Evolutionary conservation across 2,329 filamentous ascomycete species (phyloP).

Genomic region (Cryphonectria carpinicola): DNA sequence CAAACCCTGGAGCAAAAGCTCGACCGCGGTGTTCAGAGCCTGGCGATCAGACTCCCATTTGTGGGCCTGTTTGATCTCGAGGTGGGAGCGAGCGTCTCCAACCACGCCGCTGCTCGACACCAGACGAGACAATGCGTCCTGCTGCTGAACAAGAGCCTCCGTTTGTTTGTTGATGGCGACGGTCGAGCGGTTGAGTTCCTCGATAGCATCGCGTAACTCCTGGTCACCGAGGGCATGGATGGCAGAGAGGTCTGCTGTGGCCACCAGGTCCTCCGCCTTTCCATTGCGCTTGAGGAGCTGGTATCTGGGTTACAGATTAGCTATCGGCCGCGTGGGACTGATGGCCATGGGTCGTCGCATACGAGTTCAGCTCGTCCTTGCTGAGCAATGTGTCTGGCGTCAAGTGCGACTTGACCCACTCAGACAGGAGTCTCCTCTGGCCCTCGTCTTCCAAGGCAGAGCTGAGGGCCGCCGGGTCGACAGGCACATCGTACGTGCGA

Average conservation of each 20-base stretch:
- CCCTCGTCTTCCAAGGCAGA: slow-evolving; percentile 42
- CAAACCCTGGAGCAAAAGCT: slow-evolving; percentile 52
- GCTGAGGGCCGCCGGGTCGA: slow-evolving; percentile 43
- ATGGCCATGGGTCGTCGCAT: slow-evolving; percentile 32
- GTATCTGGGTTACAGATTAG: slow-evolving; percentile 46
- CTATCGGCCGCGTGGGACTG: background rate
- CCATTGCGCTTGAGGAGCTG: slow-evolving; percentile 53
- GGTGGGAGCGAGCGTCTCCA: slow-evolving; percentile 39
- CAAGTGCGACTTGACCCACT: slow-evolving; percentile 56
- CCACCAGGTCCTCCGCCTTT: slow-evolving; percentile 50
- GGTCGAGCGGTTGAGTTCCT: slow-evolving; percentile 67
- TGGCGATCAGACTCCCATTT: slow-evolving; percentile 46
- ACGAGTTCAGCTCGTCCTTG: slow-evolving; percentile 59
- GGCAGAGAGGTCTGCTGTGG: slow-evolving; percentile 49
- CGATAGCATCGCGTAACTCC: slow-evolving; percentile 64
- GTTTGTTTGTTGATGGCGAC: slow-evolving; percentile 67
- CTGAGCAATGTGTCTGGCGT: slow-evolving; percentile 56
- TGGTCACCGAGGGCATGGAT: slow-evolving; percentile 59
- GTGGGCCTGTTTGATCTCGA: slow-evolving; percentile 42
- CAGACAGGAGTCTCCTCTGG: slow-evolving; percentile 42
- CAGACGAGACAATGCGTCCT: slow-evolving; percentile 60
- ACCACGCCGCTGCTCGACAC: slow-evolving; percentile 47
- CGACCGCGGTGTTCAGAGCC: slow-evolving; percentile 49
- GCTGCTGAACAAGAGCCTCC: slow-evolving; percentile 63
- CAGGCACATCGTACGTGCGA: slow-evolving; percentile 38